Base-by-base conservation (phyloP, 768 basidiomycete genomes). In the Ramaria rubella region DNA sequence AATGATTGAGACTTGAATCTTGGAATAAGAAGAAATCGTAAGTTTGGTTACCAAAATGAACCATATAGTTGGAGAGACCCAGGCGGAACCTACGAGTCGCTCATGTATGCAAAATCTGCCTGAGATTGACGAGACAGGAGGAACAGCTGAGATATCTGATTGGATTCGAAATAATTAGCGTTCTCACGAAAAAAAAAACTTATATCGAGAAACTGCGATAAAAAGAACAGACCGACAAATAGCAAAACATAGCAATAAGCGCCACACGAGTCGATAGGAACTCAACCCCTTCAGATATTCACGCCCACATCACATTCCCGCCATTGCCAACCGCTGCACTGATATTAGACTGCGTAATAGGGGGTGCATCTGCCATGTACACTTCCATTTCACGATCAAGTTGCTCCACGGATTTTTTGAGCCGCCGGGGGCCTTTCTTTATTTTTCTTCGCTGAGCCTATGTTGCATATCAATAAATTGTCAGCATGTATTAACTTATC, bases 301-400 rank as follows among this genome's bases (percentile, higher is more conserved):
- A 42, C 40, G 6, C 40, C 40, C 7, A 21, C 14, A 42, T 21
- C 23, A 42, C 40, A 17, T 21, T 42, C 2, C 40, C 40, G 23
- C 40, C 17, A 21, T 42, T 19, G 23, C 23, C 40, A 17, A 42
- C n/a, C 8, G 40, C 40, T 21, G 23, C 23, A 8, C 17, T 14
- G 40, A 42, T 19, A 21, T 42, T 26, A 38, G 11, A 26, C 29
- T 44, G 23, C 21, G 52, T 42, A 26, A 48, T 24, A 5, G 8
- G 49, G 14, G 49, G 12, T 3, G 70, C 73, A 11, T 68, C 71
- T 21, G 86, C 82, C 49, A 78, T 77, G 60, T 89, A 90, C 49
- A 85, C 83, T 55, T 90, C 88, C 85, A 90, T 89, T 67, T 90
- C 87, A 65, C 78, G 75, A 66, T 90, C 87, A 23, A 90, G 75